Conservation (phyloP, 805 yeast species). For the Clavispora carvajalis region DNA sequence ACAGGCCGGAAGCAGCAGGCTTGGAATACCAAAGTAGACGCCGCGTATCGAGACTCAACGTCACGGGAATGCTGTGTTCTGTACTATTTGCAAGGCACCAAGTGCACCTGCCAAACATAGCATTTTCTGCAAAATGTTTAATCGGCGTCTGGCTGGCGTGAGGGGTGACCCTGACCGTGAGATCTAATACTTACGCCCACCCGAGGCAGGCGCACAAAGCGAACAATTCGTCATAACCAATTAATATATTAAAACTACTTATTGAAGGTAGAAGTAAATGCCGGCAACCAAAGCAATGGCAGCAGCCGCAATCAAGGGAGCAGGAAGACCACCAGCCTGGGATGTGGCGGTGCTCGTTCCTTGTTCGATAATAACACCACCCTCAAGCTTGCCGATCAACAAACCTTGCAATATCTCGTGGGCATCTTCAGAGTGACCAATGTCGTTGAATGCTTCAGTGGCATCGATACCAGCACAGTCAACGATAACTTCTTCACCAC, state of each 20-base stretch:
- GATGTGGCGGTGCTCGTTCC: background rate
- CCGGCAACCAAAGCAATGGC: conserved; percentile 15
- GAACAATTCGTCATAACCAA: too few relatives aligned
- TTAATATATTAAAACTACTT: conserved; percentile 1
- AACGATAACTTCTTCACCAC: conserved; percentile 76
- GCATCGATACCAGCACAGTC: conserved; percentile 84
- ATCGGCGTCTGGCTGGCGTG: too few relatives aligned
- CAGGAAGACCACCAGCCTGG: conserved; percentile 11
- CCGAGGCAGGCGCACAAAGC: too few relatives aligned
- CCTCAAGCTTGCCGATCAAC: conserved; percentile 76
- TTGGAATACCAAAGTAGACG: too few relatives aligned
- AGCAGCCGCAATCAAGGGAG: conserved; percentile 15
- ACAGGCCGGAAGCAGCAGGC: too few relatives aligned
- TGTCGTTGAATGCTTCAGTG: conserved; percentile 65
- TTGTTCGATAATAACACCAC: conserved; percentile 37
- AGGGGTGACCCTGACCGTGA: too few relatives aligned
- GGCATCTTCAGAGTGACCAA: conserved; percentile 98
- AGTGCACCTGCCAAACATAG: too few relatives aligned
- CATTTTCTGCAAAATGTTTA: too few relatives aligned
- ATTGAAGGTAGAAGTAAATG: conserved; percentile 15
- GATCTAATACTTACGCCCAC: too few relatives aligned
- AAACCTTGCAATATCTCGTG: conserved; percentile 65
- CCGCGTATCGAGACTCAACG: too few relatives aligned
- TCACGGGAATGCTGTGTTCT: too few relatives aligned
- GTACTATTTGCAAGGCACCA: too few relatives aligned